Conservation (phyloP, 2,329 filamentous ascomycete genomes). For the Talaromyces sp. region DNA sequence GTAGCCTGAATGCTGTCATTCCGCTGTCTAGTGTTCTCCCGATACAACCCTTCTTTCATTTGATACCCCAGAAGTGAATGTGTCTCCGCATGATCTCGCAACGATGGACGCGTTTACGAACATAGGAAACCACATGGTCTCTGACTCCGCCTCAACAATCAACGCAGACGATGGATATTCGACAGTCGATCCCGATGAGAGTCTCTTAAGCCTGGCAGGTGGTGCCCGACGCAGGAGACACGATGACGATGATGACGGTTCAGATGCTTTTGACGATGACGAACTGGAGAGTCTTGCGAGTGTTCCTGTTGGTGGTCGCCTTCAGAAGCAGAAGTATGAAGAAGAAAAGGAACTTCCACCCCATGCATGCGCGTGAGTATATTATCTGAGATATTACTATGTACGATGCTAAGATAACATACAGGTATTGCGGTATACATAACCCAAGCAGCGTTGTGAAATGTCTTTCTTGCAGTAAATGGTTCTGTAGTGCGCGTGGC, state of each 20-base stretch:
- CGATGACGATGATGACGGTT: slow-evolving; percentile 87
- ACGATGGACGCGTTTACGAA: slow-evolving; percentile 73
- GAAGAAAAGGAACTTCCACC: slow-evolving; percentile 88
- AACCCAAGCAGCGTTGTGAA: slow-evolving; percentile 94
- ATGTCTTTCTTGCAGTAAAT: slow-evolving; percentile 92
- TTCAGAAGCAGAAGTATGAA: slow-evolving; percentile 59
- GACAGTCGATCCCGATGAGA: slow-evolving; percentile 72
- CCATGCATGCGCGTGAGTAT: slow-evolving; percentile 89
- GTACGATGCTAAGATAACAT: slow-evolving; percentile 15
- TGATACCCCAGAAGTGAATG: slow-evolving; percentile 4
- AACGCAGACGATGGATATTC: slow-evolving; percentile 80
- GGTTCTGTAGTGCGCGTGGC: slow-evolving; percentile 97
- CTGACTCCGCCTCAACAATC: slow-evolving; percentile 79
- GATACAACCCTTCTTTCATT: neutral
- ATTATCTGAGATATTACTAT: neutral
- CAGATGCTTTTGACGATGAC: slow-evolving; percentile 78
- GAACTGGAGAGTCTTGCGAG: slow-evolving; percentile 74
- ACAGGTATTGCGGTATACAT: slow-evolving; percentile 93
- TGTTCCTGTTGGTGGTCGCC: slow-evolving; percentile 71
- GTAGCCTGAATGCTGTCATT: slow-evolving; percentile 8
- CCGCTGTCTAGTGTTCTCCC: neutral
- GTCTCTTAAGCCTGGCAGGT: slow-evolving; percentile 60
- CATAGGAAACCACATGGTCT: slow-evolving; percentile 80
- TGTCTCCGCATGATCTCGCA: slow-evolving; percentile 1
- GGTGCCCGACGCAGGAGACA: slow-evolving; percentile 63